A percentile compares a stretch with the other conserved stretches of the same genome.
Evolutionary conservation across 257 asterid species (phyloP).

Genomic region (Osmanthus fragrans): DNA sequence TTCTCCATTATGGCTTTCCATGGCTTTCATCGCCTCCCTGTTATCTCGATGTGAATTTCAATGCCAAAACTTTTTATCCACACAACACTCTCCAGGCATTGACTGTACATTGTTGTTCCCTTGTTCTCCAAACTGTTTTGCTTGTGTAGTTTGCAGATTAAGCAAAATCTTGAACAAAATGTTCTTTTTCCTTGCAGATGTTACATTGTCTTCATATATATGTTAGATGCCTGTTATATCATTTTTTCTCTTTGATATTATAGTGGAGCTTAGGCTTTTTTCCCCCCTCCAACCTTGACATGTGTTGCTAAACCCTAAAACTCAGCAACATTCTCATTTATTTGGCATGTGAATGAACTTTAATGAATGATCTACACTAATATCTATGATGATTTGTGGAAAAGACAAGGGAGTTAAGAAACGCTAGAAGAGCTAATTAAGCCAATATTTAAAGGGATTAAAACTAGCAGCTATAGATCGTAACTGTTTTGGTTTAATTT

Average conservation of each 20-base stretch:
- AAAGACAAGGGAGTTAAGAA: neutral
- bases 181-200: neutral
- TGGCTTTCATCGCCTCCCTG: neutral
- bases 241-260: neutral
- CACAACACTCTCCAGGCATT: neutral
- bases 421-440: neutral
- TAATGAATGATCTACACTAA: neutral
- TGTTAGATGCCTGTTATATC: neutral
- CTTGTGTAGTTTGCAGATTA: neutral
- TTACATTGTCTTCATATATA: neutral
- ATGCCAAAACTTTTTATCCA: neutral
- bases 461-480: neutral
- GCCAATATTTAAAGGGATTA: neutral
- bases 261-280: neutral
- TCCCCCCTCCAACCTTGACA: neutral
- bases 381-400: neutral
- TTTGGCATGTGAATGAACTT: neutral
- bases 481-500: neutral
- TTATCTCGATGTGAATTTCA: neutral
- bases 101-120: neutral
- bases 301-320: neutral
- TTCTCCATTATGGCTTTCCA: neutral
- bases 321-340: neutral
- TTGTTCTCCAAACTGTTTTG: neutral
- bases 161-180: neutral